Conservation (phyloP, 495 filamentous ascomycete genomes). For the Annulohypoxylon moriforme region DNA sequence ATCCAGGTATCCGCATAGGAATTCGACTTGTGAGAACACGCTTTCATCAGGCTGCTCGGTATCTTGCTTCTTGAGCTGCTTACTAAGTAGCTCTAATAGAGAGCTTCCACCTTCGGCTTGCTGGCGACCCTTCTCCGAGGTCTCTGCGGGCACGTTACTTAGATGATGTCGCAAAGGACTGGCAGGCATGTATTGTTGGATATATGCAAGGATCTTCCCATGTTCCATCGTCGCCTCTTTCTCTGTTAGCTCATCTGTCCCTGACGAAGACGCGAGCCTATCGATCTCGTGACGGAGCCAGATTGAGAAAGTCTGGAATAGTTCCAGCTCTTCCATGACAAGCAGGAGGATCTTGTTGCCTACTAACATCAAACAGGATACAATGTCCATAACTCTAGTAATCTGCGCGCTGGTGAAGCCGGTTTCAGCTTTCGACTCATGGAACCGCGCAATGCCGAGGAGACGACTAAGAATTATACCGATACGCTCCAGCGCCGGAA, state of each 20-base stretch:
- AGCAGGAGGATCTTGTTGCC: constrained; percentile 76
- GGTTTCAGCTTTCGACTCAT: constrained; percentile 72
- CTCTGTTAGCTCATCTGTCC: constrained; percentile 63
- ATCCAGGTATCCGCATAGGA: constrained; percentile 58
- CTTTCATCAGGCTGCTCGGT: constrained; percentile 52
- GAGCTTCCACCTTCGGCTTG: constrained; percentile 50
- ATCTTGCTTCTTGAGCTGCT: constrained; percentile 60
- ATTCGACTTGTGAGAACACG: constrained; percentile 55
- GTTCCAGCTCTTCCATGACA: constrained; percentile 79
- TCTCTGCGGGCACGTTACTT: constrained; percentile 47
- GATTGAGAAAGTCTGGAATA: constrained; percentile 80
- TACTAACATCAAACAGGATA: constrained; percentile 78
- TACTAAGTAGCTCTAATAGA: constrained; percentile 59
- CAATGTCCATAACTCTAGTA: constrained; percentile 70
- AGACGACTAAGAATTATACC: constrained; percentile 84
- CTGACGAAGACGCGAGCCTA: constrained; percentile 59
- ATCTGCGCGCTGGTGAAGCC: constrained; percentile 68
- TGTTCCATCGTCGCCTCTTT: constrained; percentile 67
- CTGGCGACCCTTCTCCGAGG: constrained; percentile 45
- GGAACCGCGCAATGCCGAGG: constrained; percentile 85
- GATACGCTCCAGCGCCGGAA: constrained; percentile 87
- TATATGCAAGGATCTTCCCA: constrained; percentile 63
- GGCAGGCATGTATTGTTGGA: constrained; percentile 60
- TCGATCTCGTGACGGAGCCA: constrained; percentile 93
- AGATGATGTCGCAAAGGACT: constrained; percentile 61